These are phyloP conservation scores for Hanseniaspora vineae DNA, from an alignment of 805 yeast species.

Conservation along the genomic window DNA sequence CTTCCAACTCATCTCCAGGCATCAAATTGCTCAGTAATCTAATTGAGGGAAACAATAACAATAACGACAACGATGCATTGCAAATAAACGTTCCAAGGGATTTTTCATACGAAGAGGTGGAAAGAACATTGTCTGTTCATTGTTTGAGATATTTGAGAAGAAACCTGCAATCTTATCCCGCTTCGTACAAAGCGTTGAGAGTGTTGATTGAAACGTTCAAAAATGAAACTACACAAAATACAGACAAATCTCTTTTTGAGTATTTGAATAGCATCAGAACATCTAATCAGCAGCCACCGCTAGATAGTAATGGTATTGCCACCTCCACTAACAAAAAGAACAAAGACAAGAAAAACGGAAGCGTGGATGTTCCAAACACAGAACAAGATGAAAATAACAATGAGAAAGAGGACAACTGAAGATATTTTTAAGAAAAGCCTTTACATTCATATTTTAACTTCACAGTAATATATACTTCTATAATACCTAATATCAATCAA, in stretches of 20 bases:
- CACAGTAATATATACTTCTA: no score
- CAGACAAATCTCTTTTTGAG: not conserved
- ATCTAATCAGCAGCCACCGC: no score
- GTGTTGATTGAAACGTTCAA: constrained; percentile 2
- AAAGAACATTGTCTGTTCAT: constrained; percentile 2
- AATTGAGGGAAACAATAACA: not conserved
- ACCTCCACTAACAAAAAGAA: no score
- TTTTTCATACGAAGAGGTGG: constrained; percentile 2
- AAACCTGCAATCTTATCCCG: not conserved
- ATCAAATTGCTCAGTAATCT: not conserved
- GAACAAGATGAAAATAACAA: not conserved
- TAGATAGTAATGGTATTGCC: no score
- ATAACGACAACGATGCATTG: constrained; percentile 2
- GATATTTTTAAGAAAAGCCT: not conserved
- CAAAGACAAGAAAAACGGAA: no score
- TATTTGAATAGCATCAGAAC: not conserved
- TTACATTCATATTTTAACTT: no score
- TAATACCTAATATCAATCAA: no score
- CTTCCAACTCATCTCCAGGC: not conserved
- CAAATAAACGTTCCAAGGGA: constrained; percentile 4
- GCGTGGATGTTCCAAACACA: not conserved
- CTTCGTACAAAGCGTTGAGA: not conserved
- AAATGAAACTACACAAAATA: not conserved
- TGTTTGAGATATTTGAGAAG: constrained; percentile 1
- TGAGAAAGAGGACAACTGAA: not conserved